These are phyloP conservation scores for Ophiognomonia clavigignenti-juglandacearum DNA, from an alignment of 2,329 filamentous ascomycete genomes.

Conservation along the genomic window DNA sequence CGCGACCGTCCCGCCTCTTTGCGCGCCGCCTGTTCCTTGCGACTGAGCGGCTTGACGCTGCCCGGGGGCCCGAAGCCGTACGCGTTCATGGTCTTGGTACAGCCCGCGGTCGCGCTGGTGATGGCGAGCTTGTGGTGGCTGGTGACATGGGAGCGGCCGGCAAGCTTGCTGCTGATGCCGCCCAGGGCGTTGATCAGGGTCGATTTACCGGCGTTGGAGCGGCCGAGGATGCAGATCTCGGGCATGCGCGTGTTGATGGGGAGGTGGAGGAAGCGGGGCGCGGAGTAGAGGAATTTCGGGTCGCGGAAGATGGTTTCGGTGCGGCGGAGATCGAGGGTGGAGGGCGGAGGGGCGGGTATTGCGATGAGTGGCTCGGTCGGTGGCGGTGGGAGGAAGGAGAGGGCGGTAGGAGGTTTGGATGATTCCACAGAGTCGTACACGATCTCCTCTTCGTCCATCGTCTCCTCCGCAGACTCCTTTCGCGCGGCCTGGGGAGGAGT, in stretches of 20 bases:
- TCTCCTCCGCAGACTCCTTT: not conserved
- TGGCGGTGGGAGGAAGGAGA: conserved; percentile 25
- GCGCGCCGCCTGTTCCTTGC: conserved; percentile 2
- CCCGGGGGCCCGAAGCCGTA: conserved; percentile 47
- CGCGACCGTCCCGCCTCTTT: conserved; percentile 19
- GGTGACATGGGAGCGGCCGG: conserved; percentile 23
- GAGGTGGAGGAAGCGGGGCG: conserved; percentile 42
- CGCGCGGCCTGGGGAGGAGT: not conserved
- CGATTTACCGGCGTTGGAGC: conserved; percentile 87
- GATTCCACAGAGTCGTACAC: not conserved
- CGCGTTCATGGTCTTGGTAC: conserved; percentile 50
- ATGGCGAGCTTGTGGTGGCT: conserved; percentile 46
- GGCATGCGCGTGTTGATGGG: conserved; percentile 47
- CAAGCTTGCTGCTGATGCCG: conserved; percentile 31
- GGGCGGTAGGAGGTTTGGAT: conserved; percentile 11
- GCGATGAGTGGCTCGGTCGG: conserved; percentile 19
- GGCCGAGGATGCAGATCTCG: conserved; percentile 73
- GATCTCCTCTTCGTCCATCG: not conserved
- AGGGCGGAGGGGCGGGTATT: conserved; percentile 17
- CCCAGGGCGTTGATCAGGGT: conserved; percentile 81
- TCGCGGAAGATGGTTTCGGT: conserved; percentile 24
- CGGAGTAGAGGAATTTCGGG: conserved; percentile 43
- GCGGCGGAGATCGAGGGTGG: conserved; percentile 16
- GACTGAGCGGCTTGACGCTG: conserved; percentile 19
- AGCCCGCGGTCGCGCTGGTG: conserved; percentile 46